Evolutionary conservation across 495 filamentous ascomycete species (phyloP), one percentile per base, ranked within the genome.

Genomic region (Bryoglossum gracile): DNA sequence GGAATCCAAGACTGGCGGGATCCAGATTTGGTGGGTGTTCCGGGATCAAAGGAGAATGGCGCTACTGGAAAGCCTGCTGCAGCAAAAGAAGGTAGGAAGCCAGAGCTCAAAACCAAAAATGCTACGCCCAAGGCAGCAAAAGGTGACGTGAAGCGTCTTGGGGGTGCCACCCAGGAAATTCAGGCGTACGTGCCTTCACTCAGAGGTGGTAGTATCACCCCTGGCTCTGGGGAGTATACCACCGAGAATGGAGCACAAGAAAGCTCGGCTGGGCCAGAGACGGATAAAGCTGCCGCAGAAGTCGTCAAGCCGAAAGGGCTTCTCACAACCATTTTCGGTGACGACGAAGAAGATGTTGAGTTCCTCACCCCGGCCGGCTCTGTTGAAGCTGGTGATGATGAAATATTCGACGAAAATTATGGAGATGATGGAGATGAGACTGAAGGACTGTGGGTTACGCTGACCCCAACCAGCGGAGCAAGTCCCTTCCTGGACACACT

Each of bases 401-500:
- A 48, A 8, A 41, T 18, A 32, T 8, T 23, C 43, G 43, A 53
- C 21, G 18, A 58, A 16, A 19, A 34, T 25, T n/a, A 33, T 18
- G 36, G 47, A 13, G 38, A 55, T n/a, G 55, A 62, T 18, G 50
- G 54, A 4, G 67, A 72, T 25, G 77, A 73, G 35, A 85, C 83
- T 54, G 82, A 92, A 50, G 92, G 92, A 8, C 76, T 98, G 4
- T 97, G 94, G 94, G 87, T 98, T 22, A 94, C 90, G 2, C 75
- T 98, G 46, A 92, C 90, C 1, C 92, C 89, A 11, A 87, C 89
- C 5, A 89, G 81, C 66, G 88, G 87, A 44, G 84, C 86, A n/a
- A 92, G 81, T 46, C 90, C 92, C 0, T 95, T 98, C 67, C 91
- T 97, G 47, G 92, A 98, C 60, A 98, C 94, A 0, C 80, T 97